Evolutionary conservation across 179 eudicot species (phyloP).

Genomic region (Nepenthes alata): DNA sequence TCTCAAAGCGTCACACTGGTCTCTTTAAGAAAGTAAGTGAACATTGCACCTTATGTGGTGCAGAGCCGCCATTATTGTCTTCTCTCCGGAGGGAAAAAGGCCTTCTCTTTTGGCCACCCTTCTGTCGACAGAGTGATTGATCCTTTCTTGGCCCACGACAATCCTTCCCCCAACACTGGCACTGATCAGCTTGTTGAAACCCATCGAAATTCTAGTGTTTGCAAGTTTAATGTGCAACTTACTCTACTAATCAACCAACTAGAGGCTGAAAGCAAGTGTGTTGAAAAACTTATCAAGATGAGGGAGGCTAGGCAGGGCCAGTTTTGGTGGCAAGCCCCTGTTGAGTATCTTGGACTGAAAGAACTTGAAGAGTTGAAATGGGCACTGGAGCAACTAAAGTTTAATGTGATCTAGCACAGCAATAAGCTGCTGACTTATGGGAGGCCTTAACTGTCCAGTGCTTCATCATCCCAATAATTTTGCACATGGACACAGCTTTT

Average conservation of each 20-base stretch:
- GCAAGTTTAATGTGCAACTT: conserved; percentile 19
- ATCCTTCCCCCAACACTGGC: background rate
- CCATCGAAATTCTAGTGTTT: background rate
- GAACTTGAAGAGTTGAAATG: conserved; percentile 17
- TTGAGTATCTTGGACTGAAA: conserved; percentile 9
- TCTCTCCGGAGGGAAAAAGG: conserved; percentile 5
- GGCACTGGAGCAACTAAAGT: conserved; percentile 18
- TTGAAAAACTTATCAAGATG: conserved; percentile 10
- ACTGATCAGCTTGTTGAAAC: background rate
- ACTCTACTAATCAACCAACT: background rate
- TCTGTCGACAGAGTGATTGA: background rate
- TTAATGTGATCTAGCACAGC: conserved; percentile 5
- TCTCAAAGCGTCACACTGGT: conserved; percentile 3
- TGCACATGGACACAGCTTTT: conserved; percentile 4
- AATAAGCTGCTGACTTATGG: conserved; percentile 10
- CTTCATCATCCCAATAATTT: conserved; percentile 1
- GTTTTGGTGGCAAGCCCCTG: conserved; percentile 21
- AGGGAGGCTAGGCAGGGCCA: conserved; percentile 5
- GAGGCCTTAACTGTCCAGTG: conserved; percentile 3
- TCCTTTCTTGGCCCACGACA: background rate
- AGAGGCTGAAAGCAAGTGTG: conserved; percentile 15
- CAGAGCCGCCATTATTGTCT: background rate
- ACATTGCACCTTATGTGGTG: conserved; percentile 1
- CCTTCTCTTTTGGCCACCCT: conserved; percentile 3
- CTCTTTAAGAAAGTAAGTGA: conserved; percentile 7